Evolutionary conservation across 352 stramenopile species (phyloP).

Genomic region (Pythium oligandrum): DNA sequence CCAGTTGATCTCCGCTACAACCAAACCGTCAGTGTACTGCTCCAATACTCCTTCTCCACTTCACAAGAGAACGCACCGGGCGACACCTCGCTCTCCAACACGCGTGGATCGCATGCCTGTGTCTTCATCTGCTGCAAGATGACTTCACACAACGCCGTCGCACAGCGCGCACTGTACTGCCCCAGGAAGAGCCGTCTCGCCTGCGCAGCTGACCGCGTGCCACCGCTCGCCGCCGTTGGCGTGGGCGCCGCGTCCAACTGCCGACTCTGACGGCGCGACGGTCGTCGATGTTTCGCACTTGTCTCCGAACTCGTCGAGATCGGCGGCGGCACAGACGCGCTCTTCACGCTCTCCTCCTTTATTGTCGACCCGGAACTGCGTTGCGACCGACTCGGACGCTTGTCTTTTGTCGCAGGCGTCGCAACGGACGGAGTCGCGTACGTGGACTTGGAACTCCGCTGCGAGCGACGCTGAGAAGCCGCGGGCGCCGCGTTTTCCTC

Average conservation of each 20-base stretch:
- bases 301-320: neutral
- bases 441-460: conserved; percentile 24
- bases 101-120: conserved; percentile 32
- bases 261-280: neutral
- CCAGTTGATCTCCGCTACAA: conserved; percentile 37
- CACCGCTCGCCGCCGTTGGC: neutral
- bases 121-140: conserved; percentile 47
- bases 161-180: conserved; percentile 42
- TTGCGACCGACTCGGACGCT: conserved; percentile 11
- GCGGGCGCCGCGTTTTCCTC: conserved; percentile 2
- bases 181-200: conserved; percentile 19
- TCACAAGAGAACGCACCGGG: conserved; percentile 19
- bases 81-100: conserved; percentile 36
- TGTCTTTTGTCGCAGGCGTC: conserved; percentile 4
- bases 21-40: neutral
- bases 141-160: conserved; percentile 47
- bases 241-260: neutral
- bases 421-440: conserved; percentile 7
- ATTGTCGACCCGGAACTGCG: too few species aligned
- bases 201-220: conserved; percentile 4
- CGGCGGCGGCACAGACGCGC: too few species aligned
- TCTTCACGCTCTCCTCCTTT: too few species aligned
- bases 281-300: conserved; percentile 8
- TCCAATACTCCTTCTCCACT: neutral
- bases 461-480: conserved; percentile 18